A percentile compares a stretch with the other conserved stretches of the same genome.
phyloP scores from a whole-genome alignment of 257 asterid species.

The Nicotiana benthamiana region DNA sequence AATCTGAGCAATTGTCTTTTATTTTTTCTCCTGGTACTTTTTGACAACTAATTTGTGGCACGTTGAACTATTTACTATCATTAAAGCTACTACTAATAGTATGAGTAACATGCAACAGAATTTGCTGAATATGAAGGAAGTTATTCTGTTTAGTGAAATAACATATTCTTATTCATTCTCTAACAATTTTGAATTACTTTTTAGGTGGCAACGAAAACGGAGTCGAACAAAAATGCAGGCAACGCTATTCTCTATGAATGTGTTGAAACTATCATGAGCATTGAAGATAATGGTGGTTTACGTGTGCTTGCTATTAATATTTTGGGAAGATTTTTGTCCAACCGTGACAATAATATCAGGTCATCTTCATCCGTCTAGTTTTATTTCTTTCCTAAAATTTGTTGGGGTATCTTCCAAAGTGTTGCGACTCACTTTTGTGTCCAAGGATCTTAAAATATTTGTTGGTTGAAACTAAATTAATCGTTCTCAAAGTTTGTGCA shows the following conservation, averaged over 20 bases:
- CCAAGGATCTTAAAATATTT: not conserved
- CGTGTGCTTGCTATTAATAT: slow-evolving; percentile 94
- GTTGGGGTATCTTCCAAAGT: not conserved
- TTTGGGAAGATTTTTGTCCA: slow-evolving; percentile 95
- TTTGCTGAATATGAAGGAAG: not conserved
- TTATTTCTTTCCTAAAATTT: not conserved
- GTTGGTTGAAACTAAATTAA: not conserved
- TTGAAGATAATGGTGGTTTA: slow-evolving; percentile 95
- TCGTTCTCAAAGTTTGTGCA: not conserved
- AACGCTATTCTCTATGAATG: slow-evolving; percentile 95
- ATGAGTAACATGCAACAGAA: not conserved
- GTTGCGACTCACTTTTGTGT: not conserved
- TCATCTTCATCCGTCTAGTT: slow-evolving; percentile 15
- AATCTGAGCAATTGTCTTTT: not conserved
- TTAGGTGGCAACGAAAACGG: slow-evolving; percentile 98
- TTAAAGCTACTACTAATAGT: not conserved
- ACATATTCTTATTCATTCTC: not conserved
- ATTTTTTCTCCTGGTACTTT: not conserved
- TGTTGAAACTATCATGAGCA: slow-evolving; percentile 82
- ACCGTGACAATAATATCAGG: slow-evolving; percentile 98
- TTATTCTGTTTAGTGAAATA: not conserved
- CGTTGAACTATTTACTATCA: not conserved
- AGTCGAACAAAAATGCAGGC: slow-evolving; percentile 94
- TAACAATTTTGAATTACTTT: slow-evolving; percentile 8
- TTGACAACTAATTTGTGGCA: not conserved